phyloP scores from a whole-genome alignment of 1,284 basidiomycete species.

The Rhodotorula sp. region DNA sequence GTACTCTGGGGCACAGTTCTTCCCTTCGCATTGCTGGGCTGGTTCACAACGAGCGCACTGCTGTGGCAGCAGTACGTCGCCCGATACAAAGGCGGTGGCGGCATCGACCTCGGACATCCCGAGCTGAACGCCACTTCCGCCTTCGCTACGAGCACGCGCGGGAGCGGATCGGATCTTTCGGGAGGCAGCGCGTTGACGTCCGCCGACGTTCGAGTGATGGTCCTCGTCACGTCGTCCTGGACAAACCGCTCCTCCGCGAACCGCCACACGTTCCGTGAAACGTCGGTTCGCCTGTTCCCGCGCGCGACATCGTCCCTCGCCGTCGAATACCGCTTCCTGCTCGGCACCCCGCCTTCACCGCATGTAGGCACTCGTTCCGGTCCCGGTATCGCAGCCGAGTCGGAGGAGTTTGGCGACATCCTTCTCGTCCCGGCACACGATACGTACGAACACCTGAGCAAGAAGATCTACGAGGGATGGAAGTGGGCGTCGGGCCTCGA shows the following conservation, averaged over 20 bases:
- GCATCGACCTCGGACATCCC: conserved; percentile 18
- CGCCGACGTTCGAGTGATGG: conserved; percentile 26
- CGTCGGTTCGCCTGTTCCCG: conserved; percentile 30
- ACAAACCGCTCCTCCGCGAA: conserved; percentile 22
- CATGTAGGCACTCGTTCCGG: conserved; percentile 19
- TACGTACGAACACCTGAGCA: conserved; percentile 18
- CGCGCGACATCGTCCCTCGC: conserved; percentile 7
- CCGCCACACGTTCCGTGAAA: conserved; percentile 33
- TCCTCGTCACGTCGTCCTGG: conserved; percentile 40
- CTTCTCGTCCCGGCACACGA: conserved; percentile 34
- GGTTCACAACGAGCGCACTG: conserved; percentile 31
- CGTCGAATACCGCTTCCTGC: conserved; percentile 35
- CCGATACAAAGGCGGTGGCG: conserved; percentile 37
- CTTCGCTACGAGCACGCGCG: neutral
- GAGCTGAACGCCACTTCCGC: conserved; percentile 3
- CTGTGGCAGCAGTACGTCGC: conserved; percentile 37
- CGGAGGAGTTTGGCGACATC: conserved; percentile 28
- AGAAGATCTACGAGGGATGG: conserved; percentile 32
- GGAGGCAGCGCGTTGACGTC: neutral
- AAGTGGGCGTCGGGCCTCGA: conserved; percentile 31
- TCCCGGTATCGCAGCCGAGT: conserved; percentile 31
- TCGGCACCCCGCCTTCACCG: conserved; percentile 37
- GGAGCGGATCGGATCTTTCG: neutral
- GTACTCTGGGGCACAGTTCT: conserved; percentile 39
- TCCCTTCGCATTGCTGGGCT: conserved; percentile 35